phyloP scores from a whole-genome alignment of 257 asterid species.

The Leptodermis oblonga region DNA sequence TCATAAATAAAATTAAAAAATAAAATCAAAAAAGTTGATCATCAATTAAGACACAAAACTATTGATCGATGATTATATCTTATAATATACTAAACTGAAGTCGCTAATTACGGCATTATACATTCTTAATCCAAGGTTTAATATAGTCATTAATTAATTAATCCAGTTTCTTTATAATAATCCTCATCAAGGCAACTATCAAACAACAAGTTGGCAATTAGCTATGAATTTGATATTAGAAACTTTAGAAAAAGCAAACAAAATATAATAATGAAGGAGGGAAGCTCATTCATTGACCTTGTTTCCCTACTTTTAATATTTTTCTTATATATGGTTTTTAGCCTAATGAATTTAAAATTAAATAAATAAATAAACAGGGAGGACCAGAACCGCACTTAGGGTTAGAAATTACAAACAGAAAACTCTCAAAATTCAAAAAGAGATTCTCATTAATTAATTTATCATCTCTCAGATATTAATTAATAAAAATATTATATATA shows the following conservation, averaged over 20 bases:
- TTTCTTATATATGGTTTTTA: conserved; percentile 2
- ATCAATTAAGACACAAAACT: no score
- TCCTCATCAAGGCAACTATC: conserved; percentile 9
- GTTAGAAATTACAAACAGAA: conserved; percentile 61
- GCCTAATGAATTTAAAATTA: background rate
- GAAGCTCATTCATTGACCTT: conserved; percentile 72
- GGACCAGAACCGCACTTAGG: conserved; percentile 43
- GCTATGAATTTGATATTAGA: conserved; percentile 17
- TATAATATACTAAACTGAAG: conserved; percentile 10
- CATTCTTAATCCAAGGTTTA: conserved; percentile 25
- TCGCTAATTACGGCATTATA: conserved; percentile 41
- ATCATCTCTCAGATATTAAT: conserved; percentile 6
- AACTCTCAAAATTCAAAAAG: conserved; percentile 57
- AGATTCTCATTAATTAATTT: conserved; percentile 7
- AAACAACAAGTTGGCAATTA: conserved; percentile 28
- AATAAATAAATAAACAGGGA: conserved; percentile 12
- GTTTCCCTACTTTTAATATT: conserved; percentile 40
- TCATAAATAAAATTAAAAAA: no score
- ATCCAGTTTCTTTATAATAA: background rate
- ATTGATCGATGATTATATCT: conserved; percentile 12
- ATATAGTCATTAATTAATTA: conserved; percentile 18
- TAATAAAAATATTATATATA: background rate
- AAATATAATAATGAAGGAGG: no score
- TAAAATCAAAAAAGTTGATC: conserved; percentile 19
- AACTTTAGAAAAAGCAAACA: no score